A percentile compares a stretch with the other conserved stretches of the same genome.
phyloP scores from a whole-genome alignment of 192 early-diverging fungal genomes.

The Martensiomyces pterosporus region DNA sequence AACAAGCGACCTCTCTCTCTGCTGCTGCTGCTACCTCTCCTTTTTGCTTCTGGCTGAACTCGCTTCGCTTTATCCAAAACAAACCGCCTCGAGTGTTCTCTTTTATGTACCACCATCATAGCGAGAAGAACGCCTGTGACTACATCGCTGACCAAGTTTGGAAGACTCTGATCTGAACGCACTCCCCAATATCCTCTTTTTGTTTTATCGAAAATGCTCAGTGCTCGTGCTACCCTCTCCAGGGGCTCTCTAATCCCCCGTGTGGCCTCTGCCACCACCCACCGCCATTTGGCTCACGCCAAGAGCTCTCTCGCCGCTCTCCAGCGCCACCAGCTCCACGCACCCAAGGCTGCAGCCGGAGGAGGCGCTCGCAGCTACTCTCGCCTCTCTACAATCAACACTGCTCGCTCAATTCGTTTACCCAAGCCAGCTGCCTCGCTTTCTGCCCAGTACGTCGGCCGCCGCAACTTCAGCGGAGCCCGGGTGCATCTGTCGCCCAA shows the following conservation, averaged over 20 bases:
- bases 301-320: background rate
- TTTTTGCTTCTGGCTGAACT: no score
- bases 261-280: background rate
- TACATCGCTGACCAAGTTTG: slow-evolving; percentile 52
- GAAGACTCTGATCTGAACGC: slow-evolving; percentile 39
- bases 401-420: no score
- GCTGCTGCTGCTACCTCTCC: no score
- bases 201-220: slow-evolving; percentile 20
- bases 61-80: no score
- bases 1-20: no score
- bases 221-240: slow-evolving; percentile 19
- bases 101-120: slow-evolving; percentile 40
- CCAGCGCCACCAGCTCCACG: slow-evolving; percentile 1
- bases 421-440: background rate
- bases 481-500: slow-evolving; percentile 20
- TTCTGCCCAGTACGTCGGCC: slow-evolving; percentile 14
- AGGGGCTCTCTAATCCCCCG: background rate
- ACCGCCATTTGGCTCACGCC: background rate
- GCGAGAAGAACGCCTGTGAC: slow-evolving; percentile 48
- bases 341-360: background rate
- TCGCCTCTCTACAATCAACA: background rate
- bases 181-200: slow-evolving; percentile 6
- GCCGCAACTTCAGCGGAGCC: slow-evolving; percentile 28
- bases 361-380: background rate
- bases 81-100: no score